These are phyloP conservation scores for Calamus simplicifolius DNA, from an alignment of 176 grass and related monocot genomes.

Conservation along the genomic window DNA sequence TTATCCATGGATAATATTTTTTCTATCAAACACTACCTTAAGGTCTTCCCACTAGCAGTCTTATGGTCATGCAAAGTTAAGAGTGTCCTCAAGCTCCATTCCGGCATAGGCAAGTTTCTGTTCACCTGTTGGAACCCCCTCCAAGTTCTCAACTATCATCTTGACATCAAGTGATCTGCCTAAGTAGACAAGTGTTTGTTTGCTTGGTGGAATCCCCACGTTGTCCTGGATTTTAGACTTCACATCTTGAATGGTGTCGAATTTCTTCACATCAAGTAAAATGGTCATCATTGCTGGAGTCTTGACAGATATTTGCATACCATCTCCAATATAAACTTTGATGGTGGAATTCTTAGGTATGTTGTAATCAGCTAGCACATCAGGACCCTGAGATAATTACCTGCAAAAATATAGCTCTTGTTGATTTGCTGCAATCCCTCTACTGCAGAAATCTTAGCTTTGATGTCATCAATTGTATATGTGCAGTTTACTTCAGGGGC, in stretches of 20 bases:
- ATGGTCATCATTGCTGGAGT: not conserved
- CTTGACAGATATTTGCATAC: slow-evolving; percentile 12
- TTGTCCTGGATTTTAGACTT: slow-evolving; percentile 12
- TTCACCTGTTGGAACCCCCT: too few species aligned
- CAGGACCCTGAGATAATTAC: not conserved
- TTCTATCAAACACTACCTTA: too few species aligned
- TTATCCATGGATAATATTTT: too few species aligned
- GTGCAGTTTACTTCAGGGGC: not conserved
- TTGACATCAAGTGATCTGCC: too few species aligned
- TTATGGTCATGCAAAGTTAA: too few species aligned
- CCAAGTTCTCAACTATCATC: too few species aligned
- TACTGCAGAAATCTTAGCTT: not conserved
- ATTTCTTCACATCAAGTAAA: slow-evolving; percentile 14
- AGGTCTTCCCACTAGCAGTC: too few species aligned
- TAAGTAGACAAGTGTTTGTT: too few species aligned
- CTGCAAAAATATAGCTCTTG: slow-evolving; percentile 2
- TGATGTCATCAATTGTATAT: slow-evolving; percentile 8
- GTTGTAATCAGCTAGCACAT: slow-evolving; percentile 7
- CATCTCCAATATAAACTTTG: slow-evolving; percentile 16
- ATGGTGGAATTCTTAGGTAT: slow-evolving; percentile 15
- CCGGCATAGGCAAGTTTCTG: too few species aligned
- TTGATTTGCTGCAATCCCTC: not conserved
- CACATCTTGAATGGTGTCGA: slow-evolving; percentile 2
- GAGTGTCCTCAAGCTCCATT: too few species aligned
- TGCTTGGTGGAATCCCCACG: slow-evolving; percentile 13